A percentile compares a stretch with the other conserved stretches of the same genome.
Evolutionary conservation across 208 protist genomes (phyloP).

Genomic region (Trichomonas tenax): DNA sequence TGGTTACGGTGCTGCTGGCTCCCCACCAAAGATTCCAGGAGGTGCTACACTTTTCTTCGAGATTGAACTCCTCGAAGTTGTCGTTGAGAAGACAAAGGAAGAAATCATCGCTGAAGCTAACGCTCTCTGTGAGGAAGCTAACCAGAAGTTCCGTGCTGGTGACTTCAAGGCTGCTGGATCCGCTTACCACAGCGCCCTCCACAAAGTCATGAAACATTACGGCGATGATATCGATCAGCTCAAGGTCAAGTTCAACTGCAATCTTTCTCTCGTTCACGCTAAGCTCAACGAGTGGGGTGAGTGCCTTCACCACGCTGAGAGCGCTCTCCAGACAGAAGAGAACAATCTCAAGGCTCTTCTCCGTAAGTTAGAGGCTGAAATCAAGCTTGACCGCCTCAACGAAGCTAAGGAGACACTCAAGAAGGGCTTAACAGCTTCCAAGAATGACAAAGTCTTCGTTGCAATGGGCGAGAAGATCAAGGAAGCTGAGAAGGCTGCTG

Average conservation of each 20-base stretch:
- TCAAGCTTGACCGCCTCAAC: not conserved
- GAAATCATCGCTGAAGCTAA: not conserved
- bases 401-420: not conserved
- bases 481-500: not conserved
- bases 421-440: not conserved
- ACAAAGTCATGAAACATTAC: not conserved
- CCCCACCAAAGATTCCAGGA: slow-evolving; percentile 32
- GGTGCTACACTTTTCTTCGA: slow-evolving; percentile 34
- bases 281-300: not conserved
- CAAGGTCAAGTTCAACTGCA: not conserved
- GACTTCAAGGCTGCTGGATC: not conserved
- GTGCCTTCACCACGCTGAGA: not conserved
- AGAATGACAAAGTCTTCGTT: not conserved
- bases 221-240: not conserved
- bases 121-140: not conserved
- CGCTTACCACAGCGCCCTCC: not conserved
- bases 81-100: not conserved
- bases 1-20: slow-evolving; percentile 30
- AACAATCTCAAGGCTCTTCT: not conserved
- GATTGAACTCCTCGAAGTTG: slow-evolving; percentile 17
- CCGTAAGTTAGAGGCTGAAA: not conserved
- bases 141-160: not conserved
- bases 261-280: not conserved
- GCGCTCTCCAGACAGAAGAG: not conserved
- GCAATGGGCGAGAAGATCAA: not conserved